Base-by-base conservation (phyloP, 2,329 filamentous ascomycete species). In the Cladosporium halotolerans region DNA sequence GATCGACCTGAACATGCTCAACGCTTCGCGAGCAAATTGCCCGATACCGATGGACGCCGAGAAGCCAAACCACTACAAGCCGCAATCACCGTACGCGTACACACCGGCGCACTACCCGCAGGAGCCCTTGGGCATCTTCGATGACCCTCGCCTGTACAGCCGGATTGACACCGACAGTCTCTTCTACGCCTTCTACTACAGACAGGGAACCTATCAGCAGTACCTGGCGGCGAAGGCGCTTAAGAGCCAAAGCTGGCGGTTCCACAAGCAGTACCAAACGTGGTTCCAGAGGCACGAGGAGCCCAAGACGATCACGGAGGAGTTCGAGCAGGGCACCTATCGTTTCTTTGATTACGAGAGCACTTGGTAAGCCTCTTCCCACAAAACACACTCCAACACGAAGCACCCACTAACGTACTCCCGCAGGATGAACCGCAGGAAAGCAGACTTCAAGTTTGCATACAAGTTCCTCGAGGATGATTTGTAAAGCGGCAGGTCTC, bases 231-330 rank as follows among this genome's bases (percentile, higher is more conserved):
- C 93, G 11, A 96, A 95, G 72, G 89, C 93, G n/a, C 76, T 99
- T 49, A 99, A 99, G 74, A 88, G 92, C 61, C 93, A 99, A 72
- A 96, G 91, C 72, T 99, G 93, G 93, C 82, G 93, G 53, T 99
- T 99, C 70, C 93, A 99, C 75, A 99, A 99, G 77, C 93, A 97
- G 71, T 99, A 99, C 68, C 93, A 96, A 72, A 99, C 93, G 1
- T 99, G 93, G 93, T 99, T 99, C 67, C 93, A 99, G 72, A 82
- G 93, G 48, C 93, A 99, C 62, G 93, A 99, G 68, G 93, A 99
- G 75, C 93, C 93, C 14, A 99, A 99, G 78, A 91, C 85, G 63
- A 99, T 99, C 66, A 97, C 93, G 0, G 93, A 99, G 72, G 93
- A 99, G 73, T 97, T 89, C 68, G 93, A 99, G 74, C 93, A 99